Base-by-base conservation (phyloP, 352 stramenopile genomes). In the Pythium vanterpoolii region DNA sequence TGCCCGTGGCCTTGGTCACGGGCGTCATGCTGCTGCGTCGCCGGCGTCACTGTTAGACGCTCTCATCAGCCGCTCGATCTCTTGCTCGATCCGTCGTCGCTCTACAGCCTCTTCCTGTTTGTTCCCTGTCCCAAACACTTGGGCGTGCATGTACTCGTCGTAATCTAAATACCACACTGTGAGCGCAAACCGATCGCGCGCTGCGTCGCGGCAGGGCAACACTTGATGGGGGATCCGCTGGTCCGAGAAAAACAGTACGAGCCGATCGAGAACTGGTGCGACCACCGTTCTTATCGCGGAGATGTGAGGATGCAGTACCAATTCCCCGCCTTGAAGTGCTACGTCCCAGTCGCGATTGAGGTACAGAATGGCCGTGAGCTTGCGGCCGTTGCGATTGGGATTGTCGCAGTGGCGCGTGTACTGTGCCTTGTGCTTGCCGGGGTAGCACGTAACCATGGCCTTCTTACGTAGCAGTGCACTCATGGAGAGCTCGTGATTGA, bases 81-180 rank as follows among this genome's bases (percentile, higher is more conserved):
- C 60, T 3, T 33, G 1, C 42, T 63, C 47, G 56, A 69, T 69
- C 7, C 62, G 54, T 16, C 28, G 21, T 14, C 28, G 42, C 54
- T 69, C 62, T 4, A 31, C 24, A 3, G 18, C 42, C 27, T 54
- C 38, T n/a, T n/a, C n/a, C n/a, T n/a, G 14, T 8, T 26, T 21
- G 16, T 19, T 67, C 47, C 14, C 18, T n/a, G 53, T 31, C 16
- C 64, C 59, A 53, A 79, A 77, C 16, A 78, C 54, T 30, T 81
- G 73, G 14, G 73, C 64, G 26, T 58, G 61, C 60, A 78, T 76
- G 56, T 78, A 82, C 53, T 83, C 76, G 53, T 83, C 72, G 58
- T 79, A 79, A 50, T 83, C 76, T 44, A 85, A 62, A 54, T 79
- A 83, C 76, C 76, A 86, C n/a, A 83, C 57, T 7, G 76, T 86